These are phyloP conservation scores for Fusarium sp. DNA, from an alignment of 2,329 filamentous ascomycete species.

Conservation along the genomic window DNA sequence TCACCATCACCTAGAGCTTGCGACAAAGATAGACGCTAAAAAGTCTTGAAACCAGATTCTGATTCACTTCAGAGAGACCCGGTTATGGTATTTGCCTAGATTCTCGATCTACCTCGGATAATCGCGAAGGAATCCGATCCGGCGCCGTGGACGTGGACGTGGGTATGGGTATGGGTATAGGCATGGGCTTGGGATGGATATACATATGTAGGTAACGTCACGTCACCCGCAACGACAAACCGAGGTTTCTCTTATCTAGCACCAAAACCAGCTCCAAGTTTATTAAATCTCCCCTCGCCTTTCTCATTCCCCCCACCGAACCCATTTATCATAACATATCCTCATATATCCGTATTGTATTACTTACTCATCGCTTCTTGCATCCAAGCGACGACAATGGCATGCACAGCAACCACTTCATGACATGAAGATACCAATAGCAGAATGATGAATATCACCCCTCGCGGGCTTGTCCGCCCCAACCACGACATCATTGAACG, in stretches of 20 bases:
- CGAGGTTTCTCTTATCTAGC: slow-evolving; percentile 15
- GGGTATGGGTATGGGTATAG: slow-evolving; percentile 7
- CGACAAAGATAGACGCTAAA: slow-evolving; percentile 29
- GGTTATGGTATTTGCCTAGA: neutral
- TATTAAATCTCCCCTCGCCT: slow-evolving; percentile 10
- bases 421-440: slow-evolving; percentile 41
- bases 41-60: slow-evolving; percentile 26
- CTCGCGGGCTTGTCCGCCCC: slow-evolving; percentile 15
- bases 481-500: slow-evolving; percentile 10
- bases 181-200: neutral
- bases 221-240: slow-evolving; percentile 12
- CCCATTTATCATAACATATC: neutral
- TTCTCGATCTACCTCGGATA: slow-evolving; percentile 25
- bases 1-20: slow-evolving; percentile 19
- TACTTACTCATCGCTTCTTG: neutral
- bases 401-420: slow-evolving; percentile 26
- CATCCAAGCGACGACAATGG: slow-evolving; percentile 22
- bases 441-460: slow-evolving; percentile 31
- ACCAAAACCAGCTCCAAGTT: slow-evolving; percentile 7
- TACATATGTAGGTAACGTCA: slow-evolving; percentile 36
- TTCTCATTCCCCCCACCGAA: neutral
- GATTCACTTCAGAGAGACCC: slow-evolving; percentile 1
- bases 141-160: neutral
- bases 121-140: slow-evolving; percentile 6
- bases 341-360: neutral